Evolutionary conservation across 2,329 filamentous ascomycete species (phyloP), one percentile per base, ranked within the genome.

Genomic region (Xylaria multiplex): DNA sequence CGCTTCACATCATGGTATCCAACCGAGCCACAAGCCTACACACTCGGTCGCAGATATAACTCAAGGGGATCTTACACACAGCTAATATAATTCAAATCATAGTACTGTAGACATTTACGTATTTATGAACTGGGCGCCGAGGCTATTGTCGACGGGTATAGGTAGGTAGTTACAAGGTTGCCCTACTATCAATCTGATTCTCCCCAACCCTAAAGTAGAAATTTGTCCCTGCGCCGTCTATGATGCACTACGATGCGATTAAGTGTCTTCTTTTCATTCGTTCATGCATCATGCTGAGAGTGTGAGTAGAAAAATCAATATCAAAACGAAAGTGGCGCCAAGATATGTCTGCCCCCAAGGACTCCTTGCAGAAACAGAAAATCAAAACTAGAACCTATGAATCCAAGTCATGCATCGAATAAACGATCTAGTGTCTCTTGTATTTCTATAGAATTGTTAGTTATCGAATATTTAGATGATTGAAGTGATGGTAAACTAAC

Each of bases 401-500:
- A 63, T 62, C 27, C 62, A 62, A 52, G 32, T 55, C 24, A 64
- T 57, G 56, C 19, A 27, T 46, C n/a, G 32, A 35, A 30, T 59
- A 30, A 32, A 32, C 9, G 4, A 43, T 66, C 11, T 62, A 73
- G 45, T 73, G 70, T 37, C 64, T 70, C 65, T 75, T 75, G 27
- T 71, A 71, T 70, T 71, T 71, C 70, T 71, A 53, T 32, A 13
- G 32, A 7, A 22, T 1, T 11, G 43, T 67, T 50, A 65, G 62
- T 52, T 35, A 22, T 46, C 32, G 50, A 53, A 24, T 46, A 3
- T 45, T 13, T 1, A 9, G 42, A 40, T 49, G 22, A 45, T 9
- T 30, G 32, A 37, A 30, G 30, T 27, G 27, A 37, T 27, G n/a
- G 32, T 30, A 19, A n/a, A 90, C 93, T 88, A 82, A 97, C 95